Conservation (phyloP, 2,329 filamentous ascomycete species). For the Hortaea werneckii region DNA sequence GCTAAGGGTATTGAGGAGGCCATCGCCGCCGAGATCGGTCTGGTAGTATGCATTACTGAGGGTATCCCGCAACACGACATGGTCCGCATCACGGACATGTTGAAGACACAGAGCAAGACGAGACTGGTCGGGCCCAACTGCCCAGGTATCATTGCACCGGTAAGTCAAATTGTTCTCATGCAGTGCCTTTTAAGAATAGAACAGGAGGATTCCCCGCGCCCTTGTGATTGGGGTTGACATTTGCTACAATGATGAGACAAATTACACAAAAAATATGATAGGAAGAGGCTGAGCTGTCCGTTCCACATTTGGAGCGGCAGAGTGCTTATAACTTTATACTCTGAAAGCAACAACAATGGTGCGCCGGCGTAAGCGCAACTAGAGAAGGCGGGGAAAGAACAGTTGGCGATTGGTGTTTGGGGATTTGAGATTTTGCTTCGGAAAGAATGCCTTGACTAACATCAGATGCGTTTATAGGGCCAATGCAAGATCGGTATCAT, state of each 20-base stretch:
- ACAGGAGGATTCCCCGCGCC: background rate
- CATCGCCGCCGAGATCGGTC: constrained; percentile 80
- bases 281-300: constrained; percentile 27
- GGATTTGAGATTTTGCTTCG: no score
- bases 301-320: background rate
- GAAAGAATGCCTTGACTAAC: constrained; percentile 3
- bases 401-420: no score
- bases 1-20: constrained; percentile 96
- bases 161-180: constrained; percentile 27
- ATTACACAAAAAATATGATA: constrained; percentile 24
- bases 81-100: constrained; percentile 95
- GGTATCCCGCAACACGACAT: constrained; percentile 98
- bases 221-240: background rate
- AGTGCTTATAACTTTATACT: background rate
- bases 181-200: background rate
- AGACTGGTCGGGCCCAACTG: constrained; percentile 96
- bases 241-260: constrained; percentile 15
- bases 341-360: background rate
- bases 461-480: constrained; percentile 41
- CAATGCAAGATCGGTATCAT: constrained; percentile 99
- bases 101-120: constrained; percentile 96
- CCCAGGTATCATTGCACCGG: constrained; percentile 84
- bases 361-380: no score
- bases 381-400: no score
- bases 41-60: constrained; percentile 96